Percentiles rank a stretch among this genome's conserved stretches.
phyloP scores from a whole-genome alignment of 2,329 filamentous ascomycete species.

The Diaporthe sp. region DNA sequence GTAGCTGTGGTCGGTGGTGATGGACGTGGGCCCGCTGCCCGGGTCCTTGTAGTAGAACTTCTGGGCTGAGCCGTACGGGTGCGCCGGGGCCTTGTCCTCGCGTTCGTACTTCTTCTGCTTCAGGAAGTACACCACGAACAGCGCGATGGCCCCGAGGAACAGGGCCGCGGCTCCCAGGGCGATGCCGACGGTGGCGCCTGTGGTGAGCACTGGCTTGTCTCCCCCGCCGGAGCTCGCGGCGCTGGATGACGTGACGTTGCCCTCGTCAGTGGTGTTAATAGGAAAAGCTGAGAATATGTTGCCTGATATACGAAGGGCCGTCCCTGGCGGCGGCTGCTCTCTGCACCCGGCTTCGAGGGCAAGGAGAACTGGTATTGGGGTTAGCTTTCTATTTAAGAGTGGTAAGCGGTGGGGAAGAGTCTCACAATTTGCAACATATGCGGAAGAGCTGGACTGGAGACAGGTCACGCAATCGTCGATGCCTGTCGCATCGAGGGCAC shows the following conservation, averaged over 20 bases:
- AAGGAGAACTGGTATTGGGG: slow-evolving; percentile 52
- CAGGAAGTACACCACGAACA: slow-evolving; percentile 61
- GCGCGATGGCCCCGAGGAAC: slow-evolving; percentile 52
- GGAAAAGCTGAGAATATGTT: slow-evolving; percentile 51
- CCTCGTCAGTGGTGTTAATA: slow-evolving; percentile 52
- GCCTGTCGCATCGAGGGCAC: slow-evolving; percentile 43
- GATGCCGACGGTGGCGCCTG: slow-evolving; percentile 65
- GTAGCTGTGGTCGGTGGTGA: slow-evolving; percentile 37
- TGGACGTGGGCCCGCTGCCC: slow-evolving; percentile 38
- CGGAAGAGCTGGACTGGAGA: slow-evolving; percentile 48
- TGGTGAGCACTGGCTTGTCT: slow-evolving; percentile 47
- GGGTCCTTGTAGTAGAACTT: slow-evolving; percentile 33
- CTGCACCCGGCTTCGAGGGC: slow-evolving; percentile 60
- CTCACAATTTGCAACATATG: slow-evolving; percentile 62
- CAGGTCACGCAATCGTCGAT: slow-evolving; percentile 55
- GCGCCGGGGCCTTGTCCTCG: slow-evolving; percentile 38
- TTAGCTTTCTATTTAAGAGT: slow-evolving; percentile 34
- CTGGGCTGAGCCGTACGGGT: background rate
- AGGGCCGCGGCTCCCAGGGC: slow-evolving; percentile 56
- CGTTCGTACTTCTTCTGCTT: slow-evolving; percentile 50
- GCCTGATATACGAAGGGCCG: slow-evolving; percentile 52
- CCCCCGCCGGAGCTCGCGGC: slow-evolving; percentile 37
- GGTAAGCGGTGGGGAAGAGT: background rate
- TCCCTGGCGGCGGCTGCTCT: slow-evolving; percentile 53
- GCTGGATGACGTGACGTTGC: slow-evolving; percentile 39